phyloP scores from a whole-genome alignment of 768 basidiomycete genomes.

The Clitopilus passeckerianus region DNA sequence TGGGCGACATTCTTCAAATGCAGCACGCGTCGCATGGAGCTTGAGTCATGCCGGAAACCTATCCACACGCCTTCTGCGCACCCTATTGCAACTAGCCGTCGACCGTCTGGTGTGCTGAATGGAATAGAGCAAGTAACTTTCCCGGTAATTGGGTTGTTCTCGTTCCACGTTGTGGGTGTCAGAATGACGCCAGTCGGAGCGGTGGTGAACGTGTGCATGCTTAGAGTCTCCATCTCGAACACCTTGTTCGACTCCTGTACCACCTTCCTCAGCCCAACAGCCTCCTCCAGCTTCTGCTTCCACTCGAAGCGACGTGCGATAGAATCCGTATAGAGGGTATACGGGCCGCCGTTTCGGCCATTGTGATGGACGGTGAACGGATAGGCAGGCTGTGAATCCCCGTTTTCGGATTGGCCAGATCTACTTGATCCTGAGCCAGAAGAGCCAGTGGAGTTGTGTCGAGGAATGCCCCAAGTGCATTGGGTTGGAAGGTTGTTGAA shows the following conservation, averaged over 20 bases:
- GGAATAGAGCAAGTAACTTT: constrained; percentile 95
- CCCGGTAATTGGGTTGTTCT: constrained; percentile 67
- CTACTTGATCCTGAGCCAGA: constrained; percentile 15
- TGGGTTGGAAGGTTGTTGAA: constrained; percentile 75
- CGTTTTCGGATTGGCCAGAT: constrained; percentile 31
- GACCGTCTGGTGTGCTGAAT: constrained; percentile 83
- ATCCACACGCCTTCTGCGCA: constrained; percentile 96
- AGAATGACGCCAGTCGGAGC: constrained; percentile 51
- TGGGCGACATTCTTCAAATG: constrained; percentile 92
- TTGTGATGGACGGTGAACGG: constrained; percentile 88
- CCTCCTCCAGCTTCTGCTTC: constrained; percentile 90
- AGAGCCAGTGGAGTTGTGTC: constrained; percentile 5
- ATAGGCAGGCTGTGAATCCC: constrained; percentile 69
- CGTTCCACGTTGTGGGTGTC: constrained; percentile 53
- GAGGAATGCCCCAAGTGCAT: constrained; percentile 27
- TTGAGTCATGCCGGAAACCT: constrained; percentile 82
- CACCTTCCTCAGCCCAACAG: constrained; percentile 76
- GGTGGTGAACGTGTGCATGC: constrained; percentile 80
- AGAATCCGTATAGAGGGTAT: constrained; percentile 81
- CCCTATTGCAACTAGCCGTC: constrained; percentile 81
- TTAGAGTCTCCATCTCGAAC: constrained; percentile 90
- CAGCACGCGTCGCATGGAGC: constrained; percentile 85
- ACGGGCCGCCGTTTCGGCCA: constrained; percentile 79
- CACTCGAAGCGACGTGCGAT: constrained; percentile 71
- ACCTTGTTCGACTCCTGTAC: constrained; percentile 93